Conservation (phyloP, 1,284 basidiomycete genomes). For the Pseudozyma flocculosa region DNA sequence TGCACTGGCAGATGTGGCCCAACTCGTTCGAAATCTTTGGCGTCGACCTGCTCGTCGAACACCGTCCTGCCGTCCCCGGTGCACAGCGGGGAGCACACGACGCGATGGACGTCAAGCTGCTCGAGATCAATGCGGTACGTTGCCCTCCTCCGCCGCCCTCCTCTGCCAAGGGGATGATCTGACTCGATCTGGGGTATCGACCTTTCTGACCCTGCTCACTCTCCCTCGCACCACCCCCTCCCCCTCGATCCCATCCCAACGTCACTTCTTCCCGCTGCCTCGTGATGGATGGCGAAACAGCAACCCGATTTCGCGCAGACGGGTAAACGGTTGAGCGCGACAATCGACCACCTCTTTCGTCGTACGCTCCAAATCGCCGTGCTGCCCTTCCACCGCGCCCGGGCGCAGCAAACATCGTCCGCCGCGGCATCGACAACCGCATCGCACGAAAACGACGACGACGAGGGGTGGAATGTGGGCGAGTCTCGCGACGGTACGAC, state of each 20-base stretch:
- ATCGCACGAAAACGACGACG: too few relatives aligned
- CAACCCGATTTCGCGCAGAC: slow-evolving; percentile 95
- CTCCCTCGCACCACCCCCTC: too few relatives aligned
- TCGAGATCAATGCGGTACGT: slow-evolving; percentile 78
- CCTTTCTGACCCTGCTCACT: too few relatives aligned
- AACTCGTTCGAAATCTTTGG: slow-evolving; percentile 96
- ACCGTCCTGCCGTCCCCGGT: too few relatives aligned
- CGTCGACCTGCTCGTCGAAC: slow-evolving; percentile 80
- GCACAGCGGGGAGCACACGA: slow-evolving; percentile 15
- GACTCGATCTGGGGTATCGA: not conserved
- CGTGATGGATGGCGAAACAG: not conserved
- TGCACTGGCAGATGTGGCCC: slow-evolving; percentile 83
- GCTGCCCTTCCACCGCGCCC: slow-evolving; percentile 33
- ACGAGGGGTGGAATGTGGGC: too few relatives aligned
- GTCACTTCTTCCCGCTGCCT: not conserved
- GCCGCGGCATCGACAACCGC: not conserved
- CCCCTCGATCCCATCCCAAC: not conserved
- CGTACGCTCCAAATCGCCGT: slow-evolving; percentile 44
- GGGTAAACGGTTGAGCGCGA: slow-evolving; percentile 76
- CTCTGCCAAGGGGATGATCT: not conserved
- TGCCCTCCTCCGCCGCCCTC: too few relatives aligned
- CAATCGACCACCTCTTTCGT: slow-evolving; percentile 75
- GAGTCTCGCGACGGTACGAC: too few relatives aligned
- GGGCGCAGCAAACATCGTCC: too few relatives aligned
- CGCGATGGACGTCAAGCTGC: slow-evolving; percentile 66